Base-by-base conservation (phyloP, 164 flowering plant genomes). In the Cinnamomum chago region DNA sequence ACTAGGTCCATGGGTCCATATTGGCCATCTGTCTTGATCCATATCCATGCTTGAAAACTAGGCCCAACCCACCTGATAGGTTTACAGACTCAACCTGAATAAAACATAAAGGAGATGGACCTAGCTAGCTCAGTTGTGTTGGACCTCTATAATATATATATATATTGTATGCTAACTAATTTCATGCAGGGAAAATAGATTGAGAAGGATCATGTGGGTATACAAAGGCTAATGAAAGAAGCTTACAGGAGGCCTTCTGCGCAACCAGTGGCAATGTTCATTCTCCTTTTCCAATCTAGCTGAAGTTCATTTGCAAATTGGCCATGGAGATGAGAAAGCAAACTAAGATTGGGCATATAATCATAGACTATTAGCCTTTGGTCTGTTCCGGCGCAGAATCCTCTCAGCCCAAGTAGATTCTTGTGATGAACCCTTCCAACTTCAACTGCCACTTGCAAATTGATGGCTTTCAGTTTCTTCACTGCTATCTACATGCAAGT, bases 361-460 rank as follows among this genome's bases (percentile, higher is more conserved):
- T 92, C 95, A 60, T 92, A 90, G 1, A 92, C 92, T 17, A 92
- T 89, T 17, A 92, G 89, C 65, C 91, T 72, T n/a, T 89, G 87
- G 55, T 89, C 89, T 10, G 81, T 71, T 58, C 84, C 89, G 1
- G 78, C 90, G 73, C 90, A 89, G 62, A 90, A 90, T 0, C 97
- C 97, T 58, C 91, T 76, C 0, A 92, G 83, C 0, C 93, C 90
- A 40, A 92, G 81, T 22, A 92, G 67, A 76, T 92, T 92, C 81
- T 87, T 88, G 86, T 90, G 93, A 73, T 87, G 65, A 17, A 90
- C 90, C 76, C 91, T 83, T 14, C 90, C 93, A 7, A 89, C 89
- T 75, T 90, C 93, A 0, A 92, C 91, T 79, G 88, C 97, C 52
- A 88, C 93, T n/a, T n/a, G n/a, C n/a, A n/a, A 81, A 60, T 81